Evolutionary conservation across 345 rosid genomes (phyloP).

Genomic region (Camelina hispida): DNA sequence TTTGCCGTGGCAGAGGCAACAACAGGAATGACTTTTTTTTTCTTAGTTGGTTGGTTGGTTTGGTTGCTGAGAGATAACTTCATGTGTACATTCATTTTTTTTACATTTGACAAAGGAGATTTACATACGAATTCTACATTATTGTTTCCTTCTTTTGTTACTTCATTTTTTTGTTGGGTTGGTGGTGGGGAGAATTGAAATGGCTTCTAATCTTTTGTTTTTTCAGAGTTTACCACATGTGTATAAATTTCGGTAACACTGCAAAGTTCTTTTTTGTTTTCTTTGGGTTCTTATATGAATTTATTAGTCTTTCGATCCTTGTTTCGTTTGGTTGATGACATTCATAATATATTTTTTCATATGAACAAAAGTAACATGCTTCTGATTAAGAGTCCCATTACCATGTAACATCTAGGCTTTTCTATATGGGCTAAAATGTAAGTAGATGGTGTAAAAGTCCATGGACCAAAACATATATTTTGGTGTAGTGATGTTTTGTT

Average conservation of each 20-base stretch:
- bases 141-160: constrained; percentile 19
- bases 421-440: not conserved
- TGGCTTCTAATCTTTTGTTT: constrained; percentile 4
- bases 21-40: constrained; percentile 36
- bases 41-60: not conserved
- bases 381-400: not conserved
- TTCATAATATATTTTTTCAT: not conserved
- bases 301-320: not conserved
- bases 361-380: not conserved
- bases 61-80: constrained; percentile 24
- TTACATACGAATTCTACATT: constrained; percentile 20
- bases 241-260: constrained; percentile 31
- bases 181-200: constrained; percentile 5
- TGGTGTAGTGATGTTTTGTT: not conserved
- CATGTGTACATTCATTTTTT: constrained; percentile 25
- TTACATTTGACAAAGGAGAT: constrained; percentile 2
- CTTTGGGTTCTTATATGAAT: not conserved
- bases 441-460: not conserved
- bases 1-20: constrained; percentile 80
- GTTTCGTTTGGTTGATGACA: constrained; percentile 7
- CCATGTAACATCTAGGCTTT: not conserved
- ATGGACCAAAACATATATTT: constrained; percentile 10
- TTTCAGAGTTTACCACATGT: constrained; percentile 11
- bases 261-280: not conserved
- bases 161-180: not conserved